These are phyloP conservation scores for Colletotrichum coccodes DNA, from an alignment of 2,329 filamentous ascomycete genomes.

Conservation along the genomic window DNA sequence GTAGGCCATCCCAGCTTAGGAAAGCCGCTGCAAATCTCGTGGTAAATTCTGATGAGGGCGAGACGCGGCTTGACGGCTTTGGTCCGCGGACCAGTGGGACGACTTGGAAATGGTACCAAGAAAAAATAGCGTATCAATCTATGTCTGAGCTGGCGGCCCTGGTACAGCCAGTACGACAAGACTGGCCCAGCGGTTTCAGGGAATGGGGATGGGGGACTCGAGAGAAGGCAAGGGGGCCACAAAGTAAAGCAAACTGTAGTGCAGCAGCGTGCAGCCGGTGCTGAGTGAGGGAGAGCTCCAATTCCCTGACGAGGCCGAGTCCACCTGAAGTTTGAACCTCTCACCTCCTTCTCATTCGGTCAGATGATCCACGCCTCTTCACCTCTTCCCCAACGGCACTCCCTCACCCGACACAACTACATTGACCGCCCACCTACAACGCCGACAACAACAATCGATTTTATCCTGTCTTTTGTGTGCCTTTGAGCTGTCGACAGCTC, in stretches of 20 bases:
- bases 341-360: slow-evolving; percentile 22
- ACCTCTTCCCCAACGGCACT: slow-evolving; percentile 30
- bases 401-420: slow-evolving; percentile 13
- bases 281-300: slow-evolving; percentile 18
- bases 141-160: neutral
- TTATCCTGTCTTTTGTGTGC: neutral
- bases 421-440: slow-evolving; percentile 4
- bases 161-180: neutral
- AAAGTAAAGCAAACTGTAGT: slow-evolving; percentile 6
- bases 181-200: slow-evolving; percentile 6
- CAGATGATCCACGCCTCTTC: slow-evolving; percentile 29
- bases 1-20: slow-evolving; percentile 24
- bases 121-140: slow-evolving; percentile 3
- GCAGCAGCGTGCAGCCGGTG: neutral
- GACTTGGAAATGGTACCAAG: neutral
- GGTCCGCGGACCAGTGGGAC: slow-evolving; percentile 11
- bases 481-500: neutral
- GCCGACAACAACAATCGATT: neutral
- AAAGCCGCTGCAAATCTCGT: slow-evolving; percentile 32
- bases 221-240: neutral
- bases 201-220: slow-evolving; percentile 1
- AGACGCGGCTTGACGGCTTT: slow-evolving; percentile 2
- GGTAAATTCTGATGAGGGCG: slow-evolving; percentile 10
- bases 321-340: slow-evolving; percentile 19
- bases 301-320: slow-evolving; percentile 6